Percentiles rank a stretch among this genome's conserved stretches.
Conservation (phyloP, 148 eudicot species). For the Cornus florida region DNA sequence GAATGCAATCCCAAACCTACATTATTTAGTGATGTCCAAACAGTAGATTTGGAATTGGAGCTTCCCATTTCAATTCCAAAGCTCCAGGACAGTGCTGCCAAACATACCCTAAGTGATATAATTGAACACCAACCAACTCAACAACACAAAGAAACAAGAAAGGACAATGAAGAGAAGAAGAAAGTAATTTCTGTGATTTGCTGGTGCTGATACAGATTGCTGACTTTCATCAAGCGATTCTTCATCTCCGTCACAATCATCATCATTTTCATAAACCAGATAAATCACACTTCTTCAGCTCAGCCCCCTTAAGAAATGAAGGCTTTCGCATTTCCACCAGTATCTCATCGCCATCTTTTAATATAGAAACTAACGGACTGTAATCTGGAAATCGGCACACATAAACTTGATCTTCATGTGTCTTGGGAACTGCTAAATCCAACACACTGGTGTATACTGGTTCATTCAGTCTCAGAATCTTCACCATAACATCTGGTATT, state of each 20-base stretch:
- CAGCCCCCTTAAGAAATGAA: slow-evolving; percentile 24
- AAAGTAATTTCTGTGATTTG: neutral
- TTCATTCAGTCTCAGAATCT: slow-evolving; percentile 24
- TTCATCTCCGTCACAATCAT: slow-evolving; percentile 54
- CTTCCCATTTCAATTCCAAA: too few relatives aligned
- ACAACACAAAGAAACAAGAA: slow-evolving; percentile 1
- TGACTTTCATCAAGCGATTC: slow-evolving; percentile 24
- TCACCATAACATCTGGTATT: slow-evolving; percentile 32
- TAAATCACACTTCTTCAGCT: slow-evolving; percentile 39
- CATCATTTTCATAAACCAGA: slow-evolving; percentile 57
- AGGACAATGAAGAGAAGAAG: neutral
- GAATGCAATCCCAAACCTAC: too few relatives aligned
- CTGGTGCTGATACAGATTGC: slow-evolving; percentile 32
- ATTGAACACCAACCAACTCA: neutral
- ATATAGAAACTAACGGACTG: slow-evolving; percentile 35
- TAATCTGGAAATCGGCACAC: slow-evolving; percentile 45
- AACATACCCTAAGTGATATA: neutral
- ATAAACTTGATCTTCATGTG: slow-evolving; percentile 46
- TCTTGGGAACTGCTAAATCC: slow-evolving; percentile 35
- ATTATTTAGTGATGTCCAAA: too few relatives aligned
- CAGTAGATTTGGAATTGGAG: too few relatives aligned
- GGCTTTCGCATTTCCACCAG: slow-evolving; percentile 18
- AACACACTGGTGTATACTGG: slow-evolving; percentile 23
- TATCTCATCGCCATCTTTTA: slow-evolving; percentile 48
- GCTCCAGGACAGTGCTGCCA: too few relatives aligned